These are phyloP conservation scores for Dissophora globulifera DNA, from an alignment of 192 early-diverging fungal genomes.

Conservation along the genomic window DNA sequence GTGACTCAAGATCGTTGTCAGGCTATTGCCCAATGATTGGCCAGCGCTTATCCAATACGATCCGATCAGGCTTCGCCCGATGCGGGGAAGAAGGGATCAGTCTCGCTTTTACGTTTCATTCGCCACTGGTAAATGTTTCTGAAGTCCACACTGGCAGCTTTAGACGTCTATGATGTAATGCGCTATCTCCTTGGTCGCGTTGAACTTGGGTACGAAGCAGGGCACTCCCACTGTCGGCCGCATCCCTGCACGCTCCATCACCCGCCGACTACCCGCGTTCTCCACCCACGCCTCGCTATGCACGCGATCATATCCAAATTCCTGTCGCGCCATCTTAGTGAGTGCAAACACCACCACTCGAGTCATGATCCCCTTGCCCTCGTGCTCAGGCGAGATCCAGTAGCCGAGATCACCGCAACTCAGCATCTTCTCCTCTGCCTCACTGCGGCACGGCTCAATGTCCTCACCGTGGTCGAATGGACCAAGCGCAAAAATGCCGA, in stretches of 20 bases:
- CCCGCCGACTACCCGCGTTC: conserved; percentile 14
- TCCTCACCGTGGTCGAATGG: conserved; percentile 24
- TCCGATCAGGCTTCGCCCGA: no score
- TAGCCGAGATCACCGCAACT: conserved; percentile 21
- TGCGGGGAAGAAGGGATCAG: no score
- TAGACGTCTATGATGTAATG: conserved; percentile 10
- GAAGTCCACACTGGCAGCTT: background rate
- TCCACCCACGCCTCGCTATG: conserved; percentile 30
- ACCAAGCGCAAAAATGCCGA: conserved; percentile 14
- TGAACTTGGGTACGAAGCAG: conserved; percentile 34
- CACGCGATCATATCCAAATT: conserved; percentile 25
- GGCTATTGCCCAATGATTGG: no score
- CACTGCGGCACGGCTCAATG: background rate
- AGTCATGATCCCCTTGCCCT: conserved; percentile 26
- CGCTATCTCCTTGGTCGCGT: conserved; percentile 10
- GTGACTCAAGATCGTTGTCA: no score
- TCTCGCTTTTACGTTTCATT: no score
- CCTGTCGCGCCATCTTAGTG: background rate
- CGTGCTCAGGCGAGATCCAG: conserved; percentile 27
- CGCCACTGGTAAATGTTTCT: no score
- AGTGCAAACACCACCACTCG: conserved; percentile 15
- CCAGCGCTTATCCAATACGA: no score
- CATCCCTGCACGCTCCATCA: conserved; percentile 30
- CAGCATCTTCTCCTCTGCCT: background rate
- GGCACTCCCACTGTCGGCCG: conserved; percentile 5